Base-by-base conservation (phyloP, 164 flowering plant genomes). In the Vitis labrusca region DNA sequence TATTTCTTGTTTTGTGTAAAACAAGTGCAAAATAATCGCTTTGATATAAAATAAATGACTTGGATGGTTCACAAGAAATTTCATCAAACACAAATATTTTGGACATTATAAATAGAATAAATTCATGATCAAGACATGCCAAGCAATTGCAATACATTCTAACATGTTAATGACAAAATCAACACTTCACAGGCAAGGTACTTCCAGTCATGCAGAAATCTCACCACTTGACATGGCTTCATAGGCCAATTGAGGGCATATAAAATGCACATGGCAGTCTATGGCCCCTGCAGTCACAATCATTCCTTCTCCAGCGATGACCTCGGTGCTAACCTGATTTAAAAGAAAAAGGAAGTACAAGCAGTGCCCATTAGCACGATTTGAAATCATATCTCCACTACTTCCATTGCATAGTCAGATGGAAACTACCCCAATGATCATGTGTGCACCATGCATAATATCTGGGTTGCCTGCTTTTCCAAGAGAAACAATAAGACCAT, bases 401-500 rank as follows among this genome's bases (percentile, higher is more conserved):
- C 48, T 52, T 70, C 59, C 50, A 55, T 17, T 11, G 56, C 59
- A 59, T 47, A 27, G 30, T 19, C 50, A 72, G 56, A 68, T 68
- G 63, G 12, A 66, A 76, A 80, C 82, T 81, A 93, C 99, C 82
- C 99, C 99, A 74, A 95, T 80, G 48, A 83, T 86, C 97, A 91
- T 84, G 73, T 80, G 63, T n/a, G 89, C 90, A 66, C 85, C 84
- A 76, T 90, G 81, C 99, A 93, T 96, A 48, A 79, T 70, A 77
- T 91, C 95, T 68, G 97, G 98, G 76, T 96, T 96, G 47, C 99
- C 99, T 32, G 99, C 85, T 79, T 96, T 96, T 51, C 97, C 97
- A 68, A 88, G 73, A 55, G 86, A 77, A 74, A 75, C 54, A 71
- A 93, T 89, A 63, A 59, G 37, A 60, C 94, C 97, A 56, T 59